Evolutionary conservation across 768 basidiomycete species (phyloP), one percentile per base, ranked within the genome.

Genomic region (Kwoniella pini): DNA sequence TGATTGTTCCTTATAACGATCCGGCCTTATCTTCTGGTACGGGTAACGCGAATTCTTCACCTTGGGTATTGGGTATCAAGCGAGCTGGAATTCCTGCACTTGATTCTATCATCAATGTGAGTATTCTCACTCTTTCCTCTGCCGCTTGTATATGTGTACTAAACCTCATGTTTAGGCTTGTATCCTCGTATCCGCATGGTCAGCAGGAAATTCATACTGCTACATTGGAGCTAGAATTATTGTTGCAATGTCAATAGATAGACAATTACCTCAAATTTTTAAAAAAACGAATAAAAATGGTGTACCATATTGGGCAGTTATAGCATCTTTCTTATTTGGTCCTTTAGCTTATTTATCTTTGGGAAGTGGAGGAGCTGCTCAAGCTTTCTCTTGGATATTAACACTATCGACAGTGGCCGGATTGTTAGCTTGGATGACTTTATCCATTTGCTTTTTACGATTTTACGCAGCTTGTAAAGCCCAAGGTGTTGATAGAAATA

Each of bases 1-100:
- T 92, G 86, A 82, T 91, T 39, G 88, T 93, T 43, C 84, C 88
- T 1, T 88, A 83, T 65, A 80, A 86, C 68, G 67, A 57, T n/a
- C 24, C 43, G 3, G 28, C 17, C 9, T 19, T 57, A 4, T 17
- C 44, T 27, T 46, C 44, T 24, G 44, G 44, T 26, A 30, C 43
- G 2, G 68, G 70, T 10, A 73, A 63, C 19, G 76, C 75, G 6
- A 60, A 62, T n/a, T 63, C 65, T 9, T 75, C 71, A 19, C 69
- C 69, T 24, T 70, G 61, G 28, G 61, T 65, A 48, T 49, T 72
- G 42, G 70, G 67, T 15, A 59, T 60, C 51, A 39, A 60, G 22
- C n/a, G 45, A 17, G 67, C 65, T 5, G 69, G 71, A 3, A 67
- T 78, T 67, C 68, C 65, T 22, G 73, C 61, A 19, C 59, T 78